A percentile compares a stretch with the other conserved stretches of the same genome.
phyloP scores from a whole-genome alignment of 129 eudicot species.

The Dittrichia graveolens region DNA sequence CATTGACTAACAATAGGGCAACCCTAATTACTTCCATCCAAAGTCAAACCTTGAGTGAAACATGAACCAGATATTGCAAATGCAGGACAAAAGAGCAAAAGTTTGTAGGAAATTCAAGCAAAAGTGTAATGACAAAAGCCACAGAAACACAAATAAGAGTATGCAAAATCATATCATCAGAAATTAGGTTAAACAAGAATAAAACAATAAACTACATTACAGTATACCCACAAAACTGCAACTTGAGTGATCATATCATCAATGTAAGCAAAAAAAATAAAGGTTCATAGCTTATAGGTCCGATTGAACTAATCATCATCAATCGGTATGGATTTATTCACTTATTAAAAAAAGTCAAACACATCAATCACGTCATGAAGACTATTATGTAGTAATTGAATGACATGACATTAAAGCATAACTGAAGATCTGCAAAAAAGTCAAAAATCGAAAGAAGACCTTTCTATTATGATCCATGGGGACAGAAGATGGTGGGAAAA shows the following conservation, averaged over 20 bases:
- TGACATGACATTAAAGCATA: background rate
- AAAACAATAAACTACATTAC: too few species aligned
- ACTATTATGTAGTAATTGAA: background rate
- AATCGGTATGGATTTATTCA: background rate
- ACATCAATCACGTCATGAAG: background rate
- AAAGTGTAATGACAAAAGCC: background rate
- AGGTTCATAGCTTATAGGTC: background rate
- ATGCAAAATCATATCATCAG: background rate
- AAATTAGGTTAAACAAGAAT: background rate
- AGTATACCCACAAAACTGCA: background rate
- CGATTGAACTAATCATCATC: background rate
- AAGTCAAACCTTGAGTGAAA: background rate
- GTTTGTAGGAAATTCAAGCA: background rate
- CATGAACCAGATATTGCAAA: background rate
- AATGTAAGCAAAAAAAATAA: background rate
- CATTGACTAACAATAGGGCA: background rate
- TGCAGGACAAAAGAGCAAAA: background rate
- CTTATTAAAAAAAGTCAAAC: background rate
- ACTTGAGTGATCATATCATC: too few species aligned
- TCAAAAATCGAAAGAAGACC: conserved; percentile 33
- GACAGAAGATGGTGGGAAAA: conserved; percentile 27
- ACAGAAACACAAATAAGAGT: conserved; percentile 1
- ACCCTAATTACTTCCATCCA: background rate
- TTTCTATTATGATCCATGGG: conserved; percentile 68
- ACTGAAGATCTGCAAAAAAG: conserved; percentile 7